Evolutionary conservation across 129 eudicot genomes (phyloP), one percentile per base, ranked within the genome.

Genomic region (Flaveria linearis): DNA sequence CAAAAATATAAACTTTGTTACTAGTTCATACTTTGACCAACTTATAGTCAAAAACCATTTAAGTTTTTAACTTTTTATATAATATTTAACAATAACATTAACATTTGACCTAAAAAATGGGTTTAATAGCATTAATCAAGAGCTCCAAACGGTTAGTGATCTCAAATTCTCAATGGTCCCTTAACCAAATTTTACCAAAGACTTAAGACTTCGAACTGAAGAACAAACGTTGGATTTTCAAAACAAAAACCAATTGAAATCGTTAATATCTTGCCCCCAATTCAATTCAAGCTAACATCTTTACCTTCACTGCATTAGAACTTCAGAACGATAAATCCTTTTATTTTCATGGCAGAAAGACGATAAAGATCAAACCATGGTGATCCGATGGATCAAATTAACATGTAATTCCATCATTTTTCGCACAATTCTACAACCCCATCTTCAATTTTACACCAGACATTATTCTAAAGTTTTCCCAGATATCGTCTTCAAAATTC

Each of bases 341-440:
- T 77, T 47, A 41, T 56, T 69, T 51, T 2, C 33, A 76, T 76
- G 80, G 66, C 11, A 69, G 51, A 52, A 46, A 58, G 60, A 70
- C 71, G 28, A 46, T 70, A 78, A 60, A 47, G 11, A 71, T 42
- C 52, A 58, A 69, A 28, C 52, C 15, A 78, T 71, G 82, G 72
- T 71, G 72, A 78, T 56, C 62, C 69, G 51, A 14, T 56, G 69
- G 71, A 36, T 56, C 47, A 71, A 65, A 79, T 61, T 79, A 49
- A 62, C 22, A 6, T 52, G 39, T 30, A 62, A 9, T 46, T 78
- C 39, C 71, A 3, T 60, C 45, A 20, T 36, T 55, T 52, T 52
- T 52, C 64, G 69, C 69, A 56, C 51, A 71, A 50, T 62, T 79
- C 64, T 66, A 67, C 52, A 3, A 36, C 67, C 83, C 73, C 22